Evolutionary conservation across 805 yeast genomes (phyloP).

Genomic region (Trichomonascus vanleenenianus): DNA sequence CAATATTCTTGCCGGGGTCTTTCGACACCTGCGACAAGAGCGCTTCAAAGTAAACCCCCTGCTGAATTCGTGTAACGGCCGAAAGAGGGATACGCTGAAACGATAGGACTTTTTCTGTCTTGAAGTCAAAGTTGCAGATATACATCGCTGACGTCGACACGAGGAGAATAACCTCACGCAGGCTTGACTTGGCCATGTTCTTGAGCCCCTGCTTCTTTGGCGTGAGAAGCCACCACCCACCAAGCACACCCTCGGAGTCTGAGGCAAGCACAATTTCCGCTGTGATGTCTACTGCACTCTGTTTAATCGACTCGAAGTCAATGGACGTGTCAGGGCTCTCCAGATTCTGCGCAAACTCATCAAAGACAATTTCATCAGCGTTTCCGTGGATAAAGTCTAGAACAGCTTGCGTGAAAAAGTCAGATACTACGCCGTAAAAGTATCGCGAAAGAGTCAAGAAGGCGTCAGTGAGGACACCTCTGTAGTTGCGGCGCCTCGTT

Average conservation of each 20-base stretch:
- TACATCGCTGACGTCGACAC: constrained; percentile 22
- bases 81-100: constrained; percentile 10
- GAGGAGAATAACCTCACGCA: constrained; percentile 23
- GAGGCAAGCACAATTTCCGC: constrained; percentile 17
- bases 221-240: constrained; percentile 31
- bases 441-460: constrained; percentile 36
- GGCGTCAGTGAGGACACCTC: constrained; percentile 38
- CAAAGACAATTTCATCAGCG: constrained; percentile 30
- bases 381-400: constrained; percentile 37
- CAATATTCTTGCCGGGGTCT: constrained; percentile 18
- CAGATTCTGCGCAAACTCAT: constrained; percentile 35
- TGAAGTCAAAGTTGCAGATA: constrained; percentile 20
- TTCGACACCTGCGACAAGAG: constrained; percentile 10
- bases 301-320: constrained; percentile 23
- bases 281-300: constrained; percentile 21
- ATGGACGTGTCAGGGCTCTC: constrained; percentile 21
- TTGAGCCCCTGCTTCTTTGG: constrained; percentile 14
- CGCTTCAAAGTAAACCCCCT: constrained; percentile 21
- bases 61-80: constrained; percentile 13
- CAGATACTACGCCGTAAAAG: constrained; percentile 38
- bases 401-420: constrained; percentile 38
- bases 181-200: constrained; percentile 6
- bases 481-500: constrained; percentile 35
- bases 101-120: constrained; percentile 16
- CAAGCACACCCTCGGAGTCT: constrained; percentile 22